Base-by-base conservation (phyloP, 768 basidiomycete genomes). In the Chalciporus chontae region DNA sequence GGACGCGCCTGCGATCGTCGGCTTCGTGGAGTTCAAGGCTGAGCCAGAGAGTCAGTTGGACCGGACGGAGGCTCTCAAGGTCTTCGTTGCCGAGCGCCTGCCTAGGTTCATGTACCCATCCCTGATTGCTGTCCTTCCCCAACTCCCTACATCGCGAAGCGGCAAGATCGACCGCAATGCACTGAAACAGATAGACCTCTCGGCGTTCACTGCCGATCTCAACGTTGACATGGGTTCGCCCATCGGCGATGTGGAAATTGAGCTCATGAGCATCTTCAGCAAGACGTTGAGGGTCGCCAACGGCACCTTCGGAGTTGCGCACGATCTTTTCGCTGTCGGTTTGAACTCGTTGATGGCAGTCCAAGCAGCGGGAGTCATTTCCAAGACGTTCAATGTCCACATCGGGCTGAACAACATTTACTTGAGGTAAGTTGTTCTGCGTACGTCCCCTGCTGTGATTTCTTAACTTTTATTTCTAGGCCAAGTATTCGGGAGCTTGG, bases 41-140 rank as follows among this genome's bases (percentile, higher is more conserved):
- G 55, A 52, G 18, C 55, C 41, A 0, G 51, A 51, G 23, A 37
- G n/a, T 2, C 55, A 57, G 6, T n/a, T 45, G 42, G 61, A 61
- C 29, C 51, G 57, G 32, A 55, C 50, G 17, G 56, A 63, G 21
- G 56, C 51, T 3, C 31, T 64, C 45, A 66, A 54, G 47, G 7
- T 60, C 31, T 63, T 65, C 17, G 53, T 66, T 43, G 51, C 65
- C 2, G 65, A 67, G 26, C 60, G 64, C 5, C 60, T 66, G 3
- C 64, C 64, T n/a, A 60, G 64, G 8, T 66, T 67, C 52, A 66
- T 66, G 64, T 64, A 65, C 47, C 64, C 64, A 9, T 64, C 64
- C 3, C 58, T 66, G 21, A 53, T 66, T 19, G 60, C 62, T 11
- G 52, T 57, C 19, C 62, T 66, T 17, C 51, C 58, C 40, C 41